Conservation (phyloP, 768 basidiomycete genomes). For the Leucosporidium creatinivorum region DNA sequence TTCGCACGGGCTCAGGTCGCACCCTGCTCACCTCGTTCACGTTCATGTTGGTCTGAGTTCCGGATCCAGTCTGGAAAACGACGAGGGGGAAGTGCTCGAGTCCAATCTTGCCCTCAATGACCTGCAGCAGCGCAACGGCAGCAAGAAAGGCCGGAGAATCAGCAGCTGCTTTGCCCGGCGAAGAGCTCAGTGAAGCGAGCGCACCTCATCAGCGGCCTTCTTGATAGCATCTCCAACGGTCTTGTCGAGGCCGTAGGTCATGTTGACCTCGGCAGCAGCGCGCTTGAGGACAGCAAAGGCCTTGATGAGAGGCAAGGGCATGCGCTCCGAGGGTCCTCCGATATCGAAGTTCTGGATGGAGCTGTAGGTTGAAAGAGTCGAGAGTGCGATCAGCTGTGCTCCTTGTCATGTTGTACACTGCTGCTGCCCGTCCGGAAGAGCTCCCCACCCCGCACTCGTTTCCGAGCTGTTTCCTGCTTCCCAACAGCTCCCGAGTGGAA, state of each 20-base stretch:
- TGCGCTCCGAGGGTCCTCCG: conserved; percentile 84
- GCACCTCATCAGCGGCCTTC: conserved; percentile 84
- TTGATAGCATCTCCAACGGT: conserved; percentile 83
- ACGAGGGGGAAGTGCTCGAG: conserved; percentile 95
- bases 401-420: background rate
- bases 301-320: conserved; percentile 91
- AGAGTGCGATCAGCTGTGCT: background rate
- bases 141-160: background rate
- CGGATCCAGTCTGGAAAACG: conserved; percentile 98
- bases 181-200: conserved; percentile 29
- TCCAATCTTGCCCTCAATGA: conserved; percentile 85
- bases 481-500: too few species aligned
- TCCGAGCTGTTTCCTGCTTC: background rate
- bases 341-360: conserved; percentile 98
- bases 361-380: conserved; percentile 42
- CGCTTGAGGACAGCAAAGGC: conserved; percentile 97
- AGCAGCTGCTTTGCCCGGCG: too few species aligned
- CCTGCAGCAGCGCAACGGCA: conserved; percentile 48
- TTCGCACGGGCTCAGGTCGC: too few species aligned
- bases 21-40: conserved; percentile 68
- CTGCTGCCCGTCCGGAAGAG: background rate
- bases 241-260: conserved; percentile 79
- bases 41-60: conserved; percentile 99
- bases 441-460: background rate
- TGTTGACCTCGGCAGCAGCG: conserved; percentile 86